These are phyloP conservation scores for Phytophthora aleatoria DNA, from an alignment of 352 stramenopile genomes.

Conservation along the genomic window DNA sequence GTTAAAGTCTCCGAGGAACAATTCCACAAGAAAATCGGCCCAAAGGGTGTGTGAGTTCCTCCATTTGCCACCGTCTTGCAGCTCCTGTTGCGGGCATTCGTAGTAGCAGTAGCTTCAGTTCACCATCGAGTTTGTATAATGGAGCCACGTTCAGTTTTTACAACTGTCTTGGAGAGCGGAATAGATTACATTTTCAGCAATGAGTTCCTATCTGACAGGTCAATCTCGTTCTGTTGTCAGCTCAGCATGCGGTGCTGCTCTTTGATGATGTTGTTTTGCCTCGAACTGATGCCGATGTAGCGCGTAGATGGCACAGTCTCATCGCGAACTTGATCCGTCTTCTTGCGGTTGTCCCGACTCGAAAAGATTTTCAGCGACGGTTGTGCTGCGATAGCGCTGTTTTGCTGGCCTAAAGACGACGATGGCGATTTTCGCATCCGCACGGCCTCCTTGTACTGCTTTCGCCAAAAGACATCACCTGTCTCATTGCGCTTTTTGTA, in stretches of 20 bases:
- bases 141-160: conserved; percentile 22
- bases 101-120: conserved; percentile 31
- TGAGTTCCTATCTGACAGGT: not conserved
- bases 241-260: conserved; percentile 74
- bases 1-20: conserved; percentile 7
- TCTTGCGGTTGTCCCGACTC: conserved; percentile 48
- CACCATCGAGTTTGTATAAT: conserved; percentile 31
- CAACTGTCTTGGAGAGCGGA: not conserved
- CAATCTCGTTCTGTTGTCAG: conserved; percentile 42
- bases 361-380: conserved; percentile 81
- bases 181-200: conserved; percentile 9
- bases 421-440: conserved; percentile 51
- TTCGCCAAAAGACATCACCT: conserved; percentile 50
- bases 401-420: conserved; percentile 13
- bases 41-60: conserved; percentile 19
- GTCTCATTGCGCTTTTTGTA: conserved; percentile 52
- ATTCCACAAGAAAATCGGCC: conserved; percentile 9
- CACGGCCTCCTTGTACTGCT: conserved; percentile 63
- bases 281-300: conserved; percentile 79
- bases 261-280: conserved; percentile 78
- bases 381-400: conserved; percentile 9
- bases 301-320: conserved; percentile 66
- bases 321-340: conserved; percentile 45
- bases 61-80: not conserved
- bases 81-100: conserved; percentile 10